Evolutionary conservation across 495 filamentous ascomycete species (phyloP).

Genomic region (Apodospora peruviana): DNA sequence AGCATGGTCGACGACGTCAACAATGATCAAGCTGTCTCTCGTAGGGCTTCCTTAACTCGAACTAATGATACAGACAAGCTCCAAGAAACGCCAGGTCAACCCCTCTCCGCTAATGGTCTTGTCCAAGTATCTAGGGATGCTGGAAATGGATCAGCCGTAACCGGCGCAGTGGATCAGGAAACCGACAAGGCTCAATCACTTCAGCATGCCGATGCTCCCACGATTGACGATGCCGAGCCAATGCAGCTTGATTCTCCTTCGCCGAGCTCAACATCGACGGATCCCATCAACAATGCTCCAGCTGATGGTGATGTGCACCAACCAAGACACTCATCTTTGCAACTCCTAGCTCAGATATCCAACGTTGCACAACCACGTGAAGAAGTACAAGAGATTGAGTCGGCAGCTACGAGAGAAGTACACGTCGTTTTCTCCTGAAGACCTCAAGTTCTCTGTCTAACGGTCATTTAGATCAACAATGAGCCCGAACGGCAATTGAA

Average conservation of each 20-base stretch:
- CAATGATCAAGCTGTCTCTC: not conserved
- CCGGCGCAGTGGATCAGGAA: not conserved
- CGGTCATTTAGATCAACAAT: slow-evolving; percentile 8
- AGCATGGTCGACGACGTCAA: not conserved
- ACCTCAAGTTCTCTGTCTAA: slow-evolving; percentile 7
- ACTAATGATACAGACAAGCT: not conserved
- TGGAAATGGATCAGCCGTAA: too few relatives aligned
- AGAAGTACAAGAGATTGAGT: slow-evolving; percentile 20
- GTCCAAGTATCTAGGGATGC: too few relatives aligned
- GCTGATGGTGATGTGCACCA: not conserved
- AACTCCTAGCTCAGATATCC: slow-evolving; percentile 22
- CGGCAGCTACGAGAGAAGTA: slow-evolving; percentile 29
- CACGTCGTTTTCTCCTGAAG: slow-evolving; percentile 20
- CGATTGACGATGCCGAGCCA: slow-evolving; percentile 15
- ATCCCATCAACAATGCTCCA: not conserved
- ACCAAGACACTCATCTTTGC: not conserved
- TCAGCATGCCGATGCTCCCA: not conserved
- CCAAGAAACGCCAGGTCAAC: too few relatives aligned
- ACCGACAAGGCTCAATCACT: not conserved
- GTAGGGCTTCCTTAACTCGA: not conserved
- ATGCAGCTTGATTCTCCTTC: slow-evolving; percentile 24
- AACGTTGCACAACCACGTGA: slow-evolving; percentile 19
- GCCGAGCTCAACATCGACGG: slow-evolving; percentile 7
- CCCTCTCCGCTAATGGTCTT: too few relatives aligned
- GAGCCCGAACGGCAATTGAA: slow-evolving; percentile 1